Evolutionary conservation across 208 protist species (phyloP).

Genomic region (Vickermania spadyakhi): DNA sequence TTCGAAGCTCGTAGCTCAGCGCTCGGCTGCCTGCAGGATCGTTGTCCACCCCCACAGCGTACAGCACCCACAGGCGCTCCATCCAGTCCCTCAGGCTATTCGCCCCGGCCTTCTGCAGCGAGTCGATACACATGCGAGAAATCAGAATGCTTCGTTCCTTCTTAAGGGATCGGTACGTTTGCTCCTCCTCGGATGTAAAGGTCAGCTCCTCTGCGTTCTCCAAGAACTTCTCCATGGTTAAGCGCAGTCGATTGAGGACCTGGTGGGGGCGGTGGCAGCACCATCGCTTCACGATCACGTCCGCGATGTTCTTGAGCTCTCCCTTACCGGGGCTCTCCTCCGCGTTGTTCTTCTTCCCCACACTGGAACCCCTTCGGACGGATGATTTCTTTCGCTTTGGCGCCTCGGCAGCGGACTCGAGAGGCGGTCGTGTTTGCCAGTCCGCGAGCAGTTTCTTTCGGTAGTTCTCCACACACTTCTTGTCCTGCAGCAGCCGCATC

Average conservation of each 20-base stretch:
- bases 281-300: constrained; percentile 57
- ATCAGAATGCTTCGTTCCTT: constrained; percentile 41
- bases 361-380: neutral
- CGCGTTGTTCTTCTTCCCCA: neutral
- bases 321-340: neutral
- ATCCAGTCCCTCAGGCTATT: constrained; percentile 38
- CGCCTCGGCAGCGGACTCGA: constrained; percentile 9
- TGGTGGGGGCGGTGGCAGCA: constrained; percentile 51
- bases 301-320: constrained; percentile 26
- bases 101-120: constrained; percentile 19
- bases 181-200: constrained; percentile 42
- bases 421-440: constrained; percentile 26
- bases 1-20: constrained; percentile 62
- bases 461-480: constrained; percentile 14
- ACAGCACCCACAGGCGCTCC: constrained; percentile 60
- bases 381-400: constrained; percentile 9
- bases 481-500: neutral
- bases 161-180: constrained; percentile 23
- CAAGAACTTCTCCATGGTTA: constrained; percentile 51
- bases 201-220: constrained; percentile 21
- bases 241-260: constrained; percentile 39
- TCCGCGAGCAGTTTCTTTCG: constrained; percentile 18
- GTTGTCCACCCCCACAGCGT: constrained; percentile 40
- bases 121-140: constrained; percentile 19
- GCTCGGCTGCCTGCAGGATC: constrained; percentile 25